Evolutionary conservation across 2,329 filamentous ascomycete species (phyloP), one percentile per base, ranked within the genome.

Genomic region (Colletotrichum melonis): DNA sequence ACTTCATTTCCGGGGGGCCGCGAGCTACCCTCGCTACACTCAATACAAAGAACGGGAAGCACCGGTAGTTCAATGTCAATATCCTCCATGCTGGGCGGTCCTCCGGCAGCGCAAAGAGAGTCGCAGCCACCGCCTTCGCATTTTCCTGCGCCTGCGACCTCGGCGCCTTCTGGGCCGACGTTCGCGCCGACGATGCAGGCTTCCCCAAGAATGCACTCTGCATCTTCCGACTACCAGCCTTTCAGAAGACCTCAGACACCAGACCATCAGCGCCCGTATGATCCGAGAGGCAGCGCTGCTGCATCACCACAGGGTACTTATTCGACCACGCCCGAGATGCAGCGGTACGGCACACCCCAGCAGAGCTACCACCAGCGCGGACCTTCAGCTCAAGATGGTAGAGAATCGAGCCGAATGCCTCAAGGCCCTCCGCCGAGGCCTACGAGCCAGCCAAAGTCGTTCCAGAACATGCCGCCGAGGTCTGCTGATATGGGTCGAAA

Each of bases 201-300:
- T 2, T 91, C 89, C 16, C 89, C 89, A 4, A 84, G 87, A 54
- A 87, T 91, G 84, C 87, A 86, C 70, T 86, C 86, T 30, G 82
- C 87, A 2, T 84, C 87, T 0, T 82, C 89, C 73, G 92, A 93
- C 22, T 92, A 93, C 74, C 85, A 84, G 64, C 86, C 88, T 5
- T 92, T 89, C 80, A 88, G 92, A 74, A 87, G 92, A 73, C 93
- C 93, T 2, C 91, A 93, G 71, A 95, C 93, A 0, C 93, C 93
- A n/a, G 93, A 95, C 57, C 91, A 92, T 74, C 85, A 88, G 59
- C 87, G 89, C 77, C 84, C 84, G 68, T 90, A 90, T 82, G 86
- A 86, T 74, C 83, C 82, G 52, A 83, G 88, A 77, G 84, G 82
- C 28, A 82, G 82, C 74, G 78, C 83, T 3, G 85, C 84, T 19